phyloP scores from a whole-genome alignment of 2,329 filamentous ascomycete genomes.

The Seiridium unicorne region DNA sequence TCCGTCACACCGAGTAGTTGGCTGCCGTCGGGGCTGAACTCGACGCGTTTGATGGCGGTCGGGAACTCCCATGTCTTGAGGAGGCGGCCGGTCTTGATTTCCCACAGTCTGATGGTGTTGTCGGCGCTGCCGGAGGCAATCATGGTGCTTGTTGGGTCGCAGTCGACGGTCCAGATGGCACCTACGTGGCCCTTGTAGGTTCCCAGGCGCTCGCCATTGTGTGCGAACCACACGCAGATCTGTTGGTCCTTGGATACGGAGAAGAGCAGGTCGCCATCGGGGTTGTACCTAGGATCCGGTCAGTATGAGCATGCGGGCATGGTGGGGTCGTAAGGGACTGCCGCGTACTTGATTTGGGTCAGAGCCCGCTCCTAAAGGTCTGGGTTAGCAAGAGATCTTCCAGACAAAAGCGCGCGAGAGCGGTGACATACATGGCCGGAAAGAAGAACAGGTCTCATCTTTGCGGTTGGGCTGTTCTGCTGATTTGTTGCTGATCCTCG shows the following conservation, averaged over 20 bases:
- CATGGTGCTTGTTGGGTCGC: conserved; percentile 87
- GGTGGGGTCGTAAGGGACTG: conserved; percentile 8
- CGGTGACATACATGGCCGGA: conserved; percentile 71
- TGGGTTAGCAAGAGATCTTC: conserved; percentile 13
- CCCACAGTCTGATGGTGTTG: conserved; percentile 97
- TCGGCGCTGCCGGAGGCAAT: conserved; percentile 95
- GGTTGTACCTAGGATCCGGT: conserved; percentile 65
- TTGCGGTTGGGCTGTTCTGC: conserved; percentile 37
- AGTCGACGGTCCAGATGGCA: conserved; percentile 97
- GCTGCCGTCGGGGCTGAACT: conserved; percentile 93
- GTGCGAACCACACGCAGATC: conserved; percentile 94
- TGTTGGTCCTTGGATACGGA: conserved; percentile 95
- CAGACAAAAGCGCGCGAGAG: background rate
- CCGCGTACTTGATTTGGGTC: conserved; percentile 81
- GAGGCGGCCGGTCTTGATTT: conserved; percentile 86
- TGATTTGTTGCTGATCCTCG: background rate
- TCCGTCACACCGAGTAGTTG: conserved; percentile 92
- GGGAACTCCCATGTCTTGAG: conserved; percentile 98
- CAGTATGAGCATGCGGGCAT: conserved; percentile 11
- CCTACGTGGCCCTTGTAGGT: conserved; percentile 97
- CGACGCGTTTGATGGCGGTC: conserved; percentile 95
- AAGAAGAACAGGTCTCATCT: conserved; percentile 94
- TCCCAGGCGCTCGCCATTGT: conserved; percentile 96
- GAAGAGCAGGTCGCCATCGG: conserved; percentile 95
- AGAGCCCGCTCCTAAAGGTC: conserved; percentile 76